Conservation (phyloP, 345 rosid genomes). For the Linum tenue region DNA sequence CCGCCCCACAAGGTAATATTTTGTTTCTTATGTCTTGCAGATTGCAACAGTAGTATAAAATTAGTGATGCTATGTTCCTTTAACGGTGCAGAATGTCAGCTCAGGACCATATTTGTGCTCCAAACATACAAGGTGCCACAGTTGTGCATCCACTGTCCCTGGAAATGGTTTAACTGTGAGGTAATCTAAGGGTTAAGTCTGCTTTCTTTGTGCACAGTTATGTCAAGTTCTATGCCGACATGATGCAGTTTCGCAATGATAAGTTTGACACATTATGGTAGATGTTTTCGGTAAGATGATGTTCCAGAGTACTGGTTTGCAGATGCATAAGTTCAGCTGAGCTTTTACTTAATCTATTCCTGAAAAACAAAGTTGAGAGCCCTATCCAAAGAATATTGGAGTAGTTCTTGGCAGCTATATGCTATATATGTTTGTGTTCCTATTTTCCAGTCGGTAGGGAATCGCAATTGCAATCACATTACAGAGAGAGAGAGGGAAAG, state of each 20-base stretch:
- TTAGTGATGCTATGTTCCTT: slow-evolving; percentile 13
- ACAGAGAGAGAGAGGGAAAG: too few species aligned
- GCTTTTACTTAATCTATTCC: too few species aligned
- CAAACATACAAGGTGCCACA: slow-evolving; percentile 91
- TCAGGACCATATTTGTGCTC: slow-evolving; percentile 97
- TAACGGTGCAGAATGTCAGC: slow-evolving; percentile 65
- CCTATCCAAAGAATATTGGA: too few species aligned
- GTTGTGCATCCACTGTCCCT: slow-evolving; percentile 93
- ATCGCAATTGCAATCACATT: too few species aligned
- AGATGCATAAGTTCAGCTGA: too few species aligned
- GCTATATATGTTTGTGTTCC: not conserved
- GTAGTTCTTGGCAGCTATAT: too few species aligned
- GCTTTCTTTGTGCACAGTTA: not conserved
- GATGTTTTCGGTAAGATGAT: too few species aligned
- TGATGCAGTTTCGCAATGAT: too few species aligned
- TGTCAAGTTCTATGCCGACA: too few species aligned
- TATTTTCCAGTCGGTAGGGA: not conserved
- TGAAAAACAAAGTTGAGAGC: too few species aligned
- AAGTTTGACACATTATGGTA: too few species aligned
- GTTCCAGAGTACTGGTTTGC: too few species aligned
- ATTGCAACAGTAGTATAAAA: slow-evolving; percentile 12
- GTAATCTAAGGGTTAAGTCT: slow-evolving; percentile 22
- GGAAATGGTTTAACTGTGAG: slow-evolving; percentile 97
- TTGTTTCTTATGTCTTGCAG: slow-evolving; percentile 12
- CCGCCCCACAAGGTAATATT: slow-evolving; percentile 89